Conservation (phyloP, 2,329 filamentous ascomycete genomes). For the Colletotrichum liriopes region DNA sequence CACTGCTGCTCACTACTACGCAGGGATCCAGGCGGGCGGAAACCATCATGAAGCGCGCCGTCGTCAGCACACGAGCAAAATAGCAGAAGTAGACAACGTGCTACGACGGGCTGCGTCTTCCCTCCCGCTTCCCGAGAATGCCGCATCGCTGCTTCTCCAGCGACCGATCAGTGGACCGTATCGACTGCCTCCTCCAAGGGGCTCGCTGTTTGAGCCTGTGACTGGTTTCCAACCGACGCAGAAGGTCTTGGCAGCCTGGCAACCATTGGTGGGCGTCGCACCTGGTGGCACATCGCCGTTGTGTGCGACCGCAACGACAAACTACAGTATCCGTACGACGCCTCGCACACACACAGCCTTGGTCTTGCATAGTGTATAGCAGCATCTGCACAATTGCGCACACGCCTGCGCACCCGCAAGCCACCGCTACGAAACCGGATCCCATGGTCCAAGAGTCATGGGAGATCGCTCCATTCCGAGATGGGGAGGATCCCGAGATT, state of each 20-base stretch:
- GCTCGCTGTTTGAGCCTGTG: constrained; percentile 27
- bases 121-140: constrained; percentile 30
- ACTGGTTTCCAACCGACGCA: constrained; percentile 22
- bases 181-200: not conserved
- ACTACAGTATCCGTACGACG: constrained; percentile 1
- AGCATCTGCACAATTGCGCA: not conserved
- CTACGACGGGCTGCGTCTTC: constrained; percentile 9
- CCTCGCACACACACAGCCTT: not conserved
- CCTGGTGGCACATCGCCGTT: constrained; percentile 4
- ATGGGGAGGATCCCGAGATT: constrained; percentile 37
- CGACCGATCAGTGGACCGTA: not conserved
- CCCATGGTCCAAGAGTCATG: not conserved
- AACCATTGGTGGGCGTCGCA: not conserved
- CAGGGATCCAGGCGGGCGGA: not conserved
- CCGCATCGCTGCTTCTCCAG: constrained; percentile 11
- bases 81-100: not conserved
- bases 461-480: constrained; percentile 40
- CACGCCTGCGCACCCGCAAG: not conserved
- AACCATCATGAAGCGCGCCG: constrained; percentile 20
- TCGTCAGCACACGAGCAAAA: constrained; percentile 18
- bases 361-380: not conserved
- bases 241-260: constrained; percentile 27
- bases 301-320: not conserved
- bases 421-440: constrained; percentile 12
- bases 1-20: not conserved